Evolutionary conservation across 345 rosid genomes (phyloP).

Genomic region (Citrus cavaleriei): DNA sequence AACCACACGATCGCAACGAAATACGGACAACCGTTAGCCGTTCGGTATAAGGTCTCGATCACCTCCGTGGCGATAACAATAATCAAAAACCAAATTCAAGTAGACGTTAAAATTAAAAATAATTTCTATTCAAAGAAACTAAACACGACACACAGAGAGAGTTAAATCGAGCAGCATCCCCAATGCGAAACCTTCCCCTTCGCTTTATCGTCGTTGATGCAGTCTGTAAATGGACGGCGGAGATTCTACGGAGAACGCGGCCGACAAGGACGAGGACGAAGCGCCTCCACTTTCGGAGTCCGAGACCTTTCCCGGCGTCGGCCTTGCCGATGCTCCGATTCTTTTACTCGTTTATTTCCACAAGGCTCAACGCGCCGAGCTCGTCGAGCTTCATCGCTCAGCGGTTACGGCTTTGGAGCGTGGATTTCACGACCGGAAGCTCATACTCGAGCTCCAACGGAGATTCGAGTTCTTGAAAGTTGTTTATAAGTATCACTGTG

Average conservation of each 20-base stretch:
- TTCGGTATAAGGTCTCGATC: slow-evolving; percentile 42
- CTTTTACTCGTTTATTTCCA: slow-evolving; percentile 63
- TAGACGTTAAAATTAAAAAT: slow-evolving; percentile 4
- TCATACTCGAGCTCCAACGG: slow-evolving; percentile 31
- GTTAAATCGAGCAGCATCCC: slow-evolving; percentile 20
- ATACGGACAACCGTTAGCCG: background rate
- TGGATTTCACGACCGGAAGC: slow-evolving; percentile 18
- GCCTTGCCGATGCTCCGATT: slow-evolving; percentile 59
- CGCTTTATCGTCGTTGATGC: slow-evolving; percentile 32
- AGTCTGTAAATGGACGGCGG: slow-evolving; percentile 28
- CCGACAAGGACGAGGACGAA: slow-evolving; percentile 29
- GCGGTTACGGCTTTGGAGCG: slow-evolving; percentile 36
- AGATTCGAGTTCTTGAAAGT: slow-evolving; percentile 67
- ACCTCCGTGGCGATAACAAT: slow-evolving; percentile 16
- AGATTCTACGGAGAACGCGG: slow-evolving; percentile 20
- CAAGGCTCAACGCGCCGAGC: slow-evolving; percentile 59
- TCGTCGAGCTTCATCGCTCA: slow-evolving; percentile 42
- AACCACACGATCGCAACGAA: background rate
- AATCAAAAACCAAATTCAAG: slow-evolving; percentile 1
- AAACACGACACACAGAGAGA: background rate
- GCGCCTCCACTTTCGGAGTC: slow-evolving; percentile 16
- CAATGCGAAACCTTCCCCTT: slow-evolving; percentile 36
- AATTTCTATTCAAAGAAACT: slow-evolving; percentile 9
- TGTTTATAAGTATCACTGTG: slow-evolving; percentile 55
- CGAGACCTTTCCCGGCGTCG: slow-evolving; percentile 19